Percentiles rank a stretch among this genome's conserved stretches.
phyloP scores from a whole-genome alignment of 1,284 basidiomycete species.

The Puccinia horiana region DNA sequence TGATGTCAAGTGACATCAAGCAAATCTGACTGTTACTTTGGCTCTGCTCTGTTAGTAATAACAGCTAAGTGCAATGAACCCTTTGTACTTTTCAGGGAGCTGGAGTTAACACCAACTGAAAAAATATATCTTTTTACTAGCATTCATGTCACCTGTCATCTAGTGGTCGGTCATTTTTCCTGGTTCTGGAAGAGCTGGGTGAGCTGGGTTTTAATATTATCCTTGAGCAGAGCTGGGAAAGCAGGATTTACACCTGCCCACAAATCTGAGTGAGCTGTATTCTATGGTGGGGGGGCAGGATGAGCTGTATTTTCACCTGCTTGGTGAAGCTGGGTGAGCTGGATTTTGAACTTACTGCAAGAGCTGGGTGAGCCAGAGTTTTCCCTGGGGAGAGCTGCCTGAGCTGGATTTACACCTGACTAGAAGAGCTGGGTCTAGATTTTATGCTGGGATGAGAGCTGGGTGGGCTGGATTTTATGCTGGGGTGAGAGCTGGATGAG shows the following conservation, averaged over 20 bases:
- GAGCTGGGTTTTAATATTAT: not conserved
- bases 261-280: no score
- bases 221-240: not conserved
- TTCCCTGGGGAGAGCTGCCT: no score
- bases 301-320: not conserved
- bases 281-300: not conserved
- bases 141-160: no score
- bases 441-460: not conserved
- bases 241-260: not conserved
- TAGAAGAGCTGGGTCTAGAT: not conserved
- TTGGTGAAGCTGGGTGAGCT: not conserved
- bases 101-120: no score
- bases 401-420: not conserved
- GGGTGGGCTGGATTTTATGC: slow-evolving; percentile 13
- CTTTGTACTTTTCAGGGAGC: no score
- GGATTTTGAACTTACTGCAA: not conserved
- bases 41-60: no score
- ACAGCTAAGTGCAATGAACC: no score
- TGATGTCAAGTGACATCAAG: no score
- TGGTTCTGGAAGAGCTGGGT: not conserved
- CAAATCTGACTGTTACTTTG: no score
- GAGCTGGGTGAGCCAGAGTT: not conserved
- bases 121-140: no score
- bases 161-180: no score
- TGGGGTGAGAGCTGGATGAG: no score